These are phyloP conservation scores for Tylopilus sp. DNA, from an alignment of 1,284 basidiomycete genomes.

Conservation along the genomic window DNA sequence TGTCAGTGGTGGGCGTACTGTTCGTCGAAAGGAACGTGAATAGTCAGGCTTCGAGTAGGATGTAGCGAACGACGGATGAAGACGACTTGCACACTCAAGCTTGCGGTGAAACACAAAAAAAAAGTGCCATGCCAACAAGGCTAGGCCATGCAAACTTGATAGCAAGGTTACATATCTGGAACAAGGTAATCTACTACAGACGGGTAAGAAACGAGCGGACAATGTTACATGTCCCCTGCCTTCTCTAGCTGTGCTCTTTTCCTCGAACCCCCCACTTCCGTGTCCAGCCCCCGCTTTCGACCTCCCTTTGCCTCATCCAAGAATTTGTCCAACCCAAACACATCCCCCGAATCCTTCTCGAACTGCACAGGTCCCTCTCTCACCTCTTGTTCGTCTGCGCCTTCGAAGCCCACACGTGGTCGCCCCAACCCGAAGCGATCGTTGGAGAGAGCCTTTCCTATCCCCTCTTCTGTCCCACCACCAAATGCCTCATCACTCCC, in stretches of 20 bases:
- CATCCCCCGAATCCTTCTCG: conserved; percentile 95
- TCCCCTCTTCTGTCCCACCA: conserved; percentile 93
- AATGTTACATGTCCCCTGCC: conserved; percentile 62
- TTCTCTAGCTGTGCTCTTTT: conserved; percentile 77
- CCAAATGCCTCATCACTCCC: conserved; percentile 88
- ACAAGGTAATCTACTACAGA: background rate
- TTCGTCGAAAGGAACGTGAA: conserved; percentile 30
- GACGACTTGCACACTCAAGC: too few relatives aligned
- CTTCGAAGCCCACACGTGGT: conserved; percentile 87
- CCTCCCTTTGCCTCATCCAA: conserved; percentile 96
- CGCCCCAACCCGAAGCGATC: conserved; percentile 94
- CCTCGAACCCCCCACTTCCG: conserved; percentile 69
- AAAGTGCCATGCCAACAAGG: conserved; percentile 35
- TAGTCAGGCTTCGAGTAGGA: conserved; percentile 7
- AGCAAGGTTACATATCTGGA: background rate
- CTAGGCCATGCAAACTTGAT: too few relatives aligned
- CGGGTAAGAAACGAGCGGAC: conserved; percentile 4
- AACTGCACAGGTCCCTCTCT: conserved; percentile 97
- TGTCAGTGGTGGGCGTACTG: too few relatives aligned
- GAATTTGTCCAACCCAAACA: conserved; percentile 98
- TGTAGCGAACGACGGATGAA: conserved; percentile 11
- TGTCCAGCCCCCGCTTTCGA: conserved; percentile 86
- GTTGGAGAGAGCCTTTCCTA: conserved; percentile 86
- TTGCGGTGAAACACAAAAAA: conserved; percentile 22
- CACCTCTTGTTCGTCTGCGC: conserved; percentile 80